These are phyloP conservation scores for Delonix regia DNA, from an alignment of 306 rosid species.

Conservation along the genomic window DNA sequence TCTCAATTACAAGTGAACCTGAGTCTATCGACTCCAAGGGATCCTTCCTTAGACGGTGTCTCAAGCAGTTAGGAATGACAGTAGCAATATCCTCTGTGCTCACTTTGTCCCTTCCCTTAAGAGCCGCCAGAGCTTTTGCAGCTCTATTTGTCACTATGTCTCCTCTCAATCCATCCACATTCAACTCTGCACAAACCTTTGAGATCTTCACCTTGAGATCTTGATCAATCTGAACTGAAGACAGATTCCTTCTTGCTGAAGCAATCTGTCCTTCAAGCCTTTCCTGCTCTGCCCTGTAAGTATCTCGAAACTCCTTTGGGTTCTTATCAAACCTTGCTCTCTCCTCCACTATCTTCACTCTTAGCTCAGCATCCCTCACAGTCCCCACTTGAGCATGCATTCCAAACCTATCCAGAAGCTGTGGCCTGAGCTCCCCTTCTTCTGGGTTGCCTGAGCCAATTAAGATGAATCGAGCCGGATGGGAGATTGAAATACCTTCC, in stretches of 20 bases:
- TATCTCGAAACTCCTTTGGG: constrained; percentile 71
- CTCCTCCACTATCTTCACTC: constrained; percentile 95
- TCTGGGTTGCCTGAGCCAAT: constrained; percentile 94
- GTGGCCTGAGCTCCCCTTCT: constrained; percentile 96
- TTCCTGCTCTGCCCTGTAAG: constrained; percentile 72
- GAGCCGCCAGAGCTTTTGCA: constrained; percentile 80
- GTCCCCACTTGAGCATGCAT: constrained; percentile 95
- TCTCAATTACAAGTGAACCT: constrained; percentile 83
- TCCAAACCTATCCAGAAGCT: constrained; percentile 85
- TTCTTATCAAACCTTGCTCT: constrained; percentile 72
- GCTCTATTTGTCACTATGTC: constrained; percentile 91
- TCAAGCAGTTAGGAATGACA: constrained; percentile 88
- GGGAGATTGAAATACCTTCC: constrained; percentile 88
- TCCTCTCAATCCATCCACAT: constrained; percentile 93
- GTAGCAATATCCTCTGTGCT: constrained; percentile 80
- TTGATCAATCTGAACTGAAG: constrained; percentile 72
- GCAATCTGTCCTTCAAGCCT: constrained; percentile 67
- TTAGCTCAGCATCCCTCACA: constrained; percentile 86
- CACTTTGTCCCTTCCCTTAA: constrained; percentile 78
- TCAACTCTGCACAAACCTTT: constrained; percentile 77
- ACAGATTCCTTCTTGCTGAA: constrained; percentile 64
- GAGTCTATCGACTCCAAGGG: constrained; percentile 89
- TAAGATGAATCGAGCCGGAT: constrained; percentile 84
- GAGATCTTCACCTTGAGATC: constrained; percentile 85
- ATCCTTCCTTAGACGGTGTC: constrained; percentile 90